A percentile compares a stretch with the other conserved stretches of the same genome.
Conservation (phyloP, 129 eudicot genomes). For the Ambrosia trifida region DNA sequence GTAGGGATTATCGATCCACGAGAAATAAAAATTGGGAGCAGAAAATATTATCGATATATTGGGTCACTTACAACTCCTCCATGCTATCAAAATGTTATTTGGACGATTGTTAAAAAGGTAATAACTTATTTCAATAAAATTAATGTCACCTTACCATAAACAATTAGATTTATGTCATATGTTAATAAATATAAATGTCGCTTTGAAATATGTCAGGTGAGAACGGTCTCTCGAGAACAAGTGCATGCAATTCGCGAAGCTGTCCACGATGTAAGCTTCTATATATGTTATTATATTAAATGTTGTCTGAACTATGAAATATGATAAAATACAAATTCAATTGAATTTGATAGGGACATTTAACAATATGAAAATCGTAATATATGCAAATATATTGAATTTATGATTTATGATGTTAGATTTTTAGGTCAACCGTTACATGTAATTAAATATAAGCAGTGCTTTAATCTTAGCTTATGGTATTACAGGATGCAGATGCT, state of each 20-base stretch:
- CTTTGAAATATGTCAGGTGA: conserved; percentile 37
- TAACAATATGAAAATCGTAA: background rate
- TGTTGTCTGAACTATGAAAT: background rate
- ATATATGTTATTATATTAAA: background rate
- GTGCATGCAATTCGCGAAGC: conserved; percentile 42
- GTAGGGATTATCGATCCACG: conserved; percentile 53
- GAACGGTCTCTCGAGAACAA: conserved; percentile 53
- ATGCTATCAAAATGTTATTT: conserved; percentile 50
- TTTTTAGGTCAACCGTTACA: background rate
- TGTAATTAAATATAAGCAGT: background rate
- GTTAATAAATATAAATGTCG: background rate
- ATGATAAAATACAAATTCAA: background rate
- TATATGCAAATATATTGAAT: background rate
- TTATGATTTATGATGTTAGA: background rate
- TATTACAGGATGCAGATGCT: conserved; percentile 33
- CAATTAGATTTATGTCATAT: background rate
- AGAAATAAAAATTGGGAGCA: conserved; percentile 46
- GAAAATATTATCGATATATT: conserved; percentile 61
- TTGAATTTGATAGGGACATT: background rate
- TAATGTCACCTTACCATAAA: background rate
- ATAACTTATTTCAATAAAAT: background rate
- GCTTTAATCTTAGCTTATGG: background rate
- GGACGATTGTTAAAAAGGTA: conserved; percentile 66
- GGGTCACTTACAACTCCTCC: conserved; percentile 80
- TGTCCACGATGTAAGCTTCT: conserved; percentile 57